A percentile compares a stretch with the other conserved stretches of the same genome.
Conservation (phyloP, 139 green algal genomes). For the Picochlorum sp. region DNA sequence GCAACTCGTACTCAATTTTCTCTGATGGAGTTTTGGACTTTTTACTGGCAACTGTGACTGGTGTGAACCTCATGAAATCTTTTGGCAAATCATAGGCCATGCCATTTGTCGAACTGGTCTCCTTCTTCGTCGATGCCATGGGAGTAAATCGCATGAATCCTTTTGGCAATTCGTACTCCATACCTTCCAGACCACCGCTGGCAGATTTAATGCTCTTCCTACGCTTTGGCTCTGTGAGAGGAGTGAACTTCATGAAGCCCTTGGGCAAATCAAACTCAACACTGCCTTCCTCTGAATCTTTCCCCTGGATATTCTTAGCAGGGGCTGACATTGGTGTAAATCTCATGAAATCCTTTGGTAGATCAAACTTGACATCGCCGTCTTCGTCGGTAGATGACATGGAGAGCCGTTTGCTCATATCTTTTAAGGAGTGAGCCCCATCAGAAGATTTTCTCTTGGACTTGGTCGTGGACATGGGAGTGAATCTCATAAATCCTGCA, state of each 20-base stretch:
- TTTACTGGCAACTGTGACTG: constrained; percentile 18
- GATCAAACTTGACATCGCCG: constrained; percentile 21
- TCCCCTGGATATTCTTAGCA: not conserved
- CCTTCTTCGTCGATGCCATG: not conserved
- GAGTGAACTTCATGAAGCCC: constrained; percentile 9
- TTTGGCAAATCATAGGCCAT: not conserved
- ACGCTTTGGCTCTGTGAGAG: not conserved
- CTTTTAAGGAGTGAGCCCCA: not conserved
- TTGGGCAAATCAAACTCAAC: constrained; percentile 22
- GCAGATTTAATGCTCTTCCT: not conserved
- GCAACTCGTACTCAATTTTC: constrained; percentile 20
- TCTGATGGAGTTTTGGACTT: not conserved
- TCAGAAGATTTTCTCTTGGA: not conserved
- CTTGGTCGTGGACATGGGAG: not conserved
- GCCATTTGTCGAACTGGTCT: not conserved
- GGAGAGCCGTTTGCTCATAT: not conserved
- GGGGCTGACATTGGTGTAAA: not conserved
- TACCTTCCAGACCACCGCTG: not conserved
- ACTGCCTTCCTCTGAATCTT: constrained; percentile 12
- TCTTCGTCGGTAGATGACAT: constrained; percentile 4
- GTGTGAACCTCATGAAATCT: constrained; percentile 7
- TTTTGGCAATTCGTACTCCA: constrained; percentile 1
- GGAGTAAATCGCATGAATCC: not conserved
- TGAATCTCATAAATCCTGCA: constrained; percentile 7
- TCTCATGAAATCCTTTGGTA: constrained; percentile 15